Conservation (phyloP, 2,329 filamentous ascomycete species). For the Onygenales sp. region DNA sequence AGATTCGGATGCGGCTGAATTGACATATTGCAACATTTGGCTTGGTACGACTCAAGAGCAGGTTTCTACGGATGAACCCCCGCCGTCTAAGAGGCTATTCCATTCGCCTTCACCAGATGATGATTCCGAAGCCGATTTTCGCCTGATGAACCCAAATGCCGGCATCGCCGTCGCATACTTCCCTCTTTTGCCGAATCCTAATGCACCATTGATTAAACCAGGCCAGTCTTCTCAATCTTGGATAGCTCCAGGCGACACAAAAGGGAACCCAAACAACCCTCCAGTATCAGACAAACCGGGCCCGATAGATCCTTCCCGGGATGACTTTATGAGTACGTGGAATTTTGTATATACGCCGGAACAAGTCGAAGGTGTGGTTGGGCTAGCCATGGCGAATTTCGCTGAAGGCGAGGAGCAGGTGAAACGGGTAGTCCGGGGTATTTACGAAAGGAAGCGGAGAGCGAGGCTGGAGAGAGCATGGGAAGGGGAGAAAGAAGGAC, state of each 20-base stretch:
- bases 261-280: constrained; percentile 11
- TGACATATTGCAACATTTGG: constrained; percentile 85
- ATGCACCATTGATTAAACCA: constrained; percentile 18
- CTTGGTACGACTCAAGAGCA: constrained; percentile 75
- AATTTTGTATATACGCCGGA: constrained; percentile 94
- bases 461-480: constrained; percentile 39
- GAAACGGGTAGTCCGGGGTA: constrained; percentile 67
- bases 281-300: constrained; percentile 51
- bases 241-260: constrained; percentile 9
- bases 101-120: constrained; percentile 39
- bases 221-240: constrained; percentile 12
- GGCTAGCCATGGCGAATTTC: constrained; percentile 78
- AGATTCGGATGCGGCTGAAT: constrained; percentile 35
- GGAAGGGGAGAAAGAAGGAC: constrained; percentile 3
- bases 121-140: constrained; percentile 54
- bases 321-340: constrained; percentile 90
- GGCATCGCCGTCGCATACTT: constrained; percentile 87
- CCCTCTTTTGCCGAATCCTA: constrained; percentile 71
- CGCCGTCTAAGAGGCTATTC: constrained; percentile 41
- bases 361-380: constrained; percentile 76
- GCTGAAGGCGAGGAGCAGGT: constrained; percentile 71
- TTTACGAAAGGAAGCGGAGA: constrained; percentile 85
- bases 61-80: constrained; percentile 44
- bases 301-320: constrained; percentile 66
- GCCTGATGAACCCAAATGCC: constrained; percentile 64